phyloP scores from a whole-genome alignment of 768 basidiomycete genomes.

The Leccinellum rugosiceps region DNA sequence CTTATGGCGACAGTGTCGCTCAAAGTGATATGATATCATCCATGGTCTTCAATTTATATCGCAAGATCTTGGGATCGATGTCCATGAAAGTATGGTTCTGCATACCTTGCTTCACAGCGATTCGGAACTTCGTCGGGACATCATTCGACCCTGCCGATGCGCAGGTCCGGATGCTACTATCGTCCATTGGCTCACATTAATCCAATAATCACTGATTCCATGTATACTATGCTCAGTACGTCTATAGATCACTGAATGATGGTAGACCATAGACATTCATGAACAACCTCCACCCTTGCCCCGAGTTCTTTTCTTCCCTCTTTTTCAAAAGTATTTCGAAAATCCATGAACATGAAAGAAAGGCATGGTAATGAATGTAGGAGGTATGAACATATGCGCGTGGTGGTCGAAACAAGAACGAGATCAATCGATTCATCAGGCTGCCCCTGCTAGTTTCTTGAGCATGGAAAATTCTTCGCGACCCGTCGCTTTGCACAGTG shows the following conservation, averaged over 20 bases:
- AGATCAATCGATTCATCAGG: neutral
- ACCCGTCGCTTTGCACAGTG: slow-evolving; percentile 71
- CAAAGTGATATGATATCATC: slow-evolving; percentile 31
- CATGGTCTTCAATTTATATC: slow-evolving; percentile 35
- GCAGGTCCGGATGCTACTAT: slow-evolving; percentile 39
- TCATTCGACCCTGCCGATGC: slow-evolving; percentile 35
- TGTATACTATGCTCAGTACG: no score
- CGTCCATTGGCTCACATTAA: slow-evolving; percentile 40
- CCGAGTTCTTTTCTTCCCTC: no score
- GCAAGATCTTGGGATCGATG: slow-evolving; percentile 16
- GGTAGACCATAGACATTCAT: no score
- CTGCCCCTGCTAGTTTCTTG: slow-evolving; percentile 57
- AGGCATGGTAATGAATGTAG: slow-evolving; percentile 8
- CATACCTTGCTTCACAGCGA: slow-evolving; percentile 31
- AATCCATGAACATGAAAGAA: neutral
- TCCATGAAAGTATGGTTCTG: slow-evolving; percentile 34
- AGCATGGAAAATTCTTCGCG: slow-evolving; percentile 65
- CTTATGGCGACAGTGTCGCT: slow-evolving; percentile 46
- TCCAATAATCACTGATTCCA: no score
- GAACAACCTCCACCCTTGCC: no score
- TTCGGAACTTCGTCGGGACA: slow-evolving; percentile 38
- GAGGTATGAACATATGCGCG: neutral
- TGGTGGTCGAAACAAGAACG: neutral
- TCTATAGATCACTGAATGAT: no score
- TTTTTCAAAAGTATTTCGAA: no score